These are phyloP conservation scores for Arthromyces matolae DNA, from an alignment of 768 basidiomycete genomes.

Conservation along the genomic window DNA sequence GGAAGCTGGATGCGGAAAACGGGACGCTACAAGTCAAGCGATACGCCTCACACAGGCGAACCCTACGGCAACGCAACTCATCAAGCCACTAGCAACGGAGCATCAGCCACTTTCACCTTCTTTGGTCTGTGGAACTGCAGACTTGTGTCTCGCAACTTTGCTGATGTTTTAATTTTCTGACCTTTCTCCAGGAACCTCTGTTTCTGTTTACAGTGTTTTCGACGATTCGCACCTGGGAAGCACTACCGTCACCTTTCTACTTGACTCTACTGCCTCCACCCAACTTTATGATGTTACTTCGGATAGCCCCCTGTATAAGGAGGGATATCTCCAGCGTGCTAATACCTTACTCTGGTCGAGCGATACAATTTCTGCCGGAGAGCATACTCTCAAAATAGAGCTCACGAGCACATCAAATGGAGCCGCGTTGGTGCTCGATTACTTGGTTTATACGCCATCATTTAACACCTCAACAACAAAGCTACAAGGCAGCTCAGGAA, in stretches of 20 bases:
- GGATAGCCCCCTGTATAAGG: background rate
- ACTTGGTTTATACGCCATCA: conserved; percentile 8
- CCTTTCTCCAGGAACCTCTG: background rate
- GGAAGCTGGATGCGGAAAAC: background rate
- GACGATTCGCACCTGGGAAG: background rate
- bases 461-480: conserved; percentile 2
- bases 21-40: background rate
- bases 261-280: background rate
- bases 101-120: background rate
- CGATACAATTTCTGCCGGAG: background rate
- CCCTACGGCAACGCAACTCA: background rate
- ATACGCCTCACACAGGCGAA: background rate
- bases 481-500: no score
- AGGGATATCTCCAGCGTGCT: background rate
- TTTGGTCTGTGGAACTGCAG: background rate
- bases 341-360: background rate
- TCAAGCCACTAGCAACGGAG: background rate
- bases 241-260: background rate
- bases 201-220: conserved; percentile 1
- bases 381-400: conserved; percentile 6
- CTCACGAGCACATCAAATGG: background rate
- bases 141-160: background rate
- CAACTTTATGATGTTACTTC: background rate
- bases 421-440: conserved; percentile 3
- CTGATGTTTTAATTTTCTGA: no score